Evolutionary conservation across 2,329 filamentous ascomycete species (phyloP).

Genomic region (Apiospora phragmitis): DNA sequence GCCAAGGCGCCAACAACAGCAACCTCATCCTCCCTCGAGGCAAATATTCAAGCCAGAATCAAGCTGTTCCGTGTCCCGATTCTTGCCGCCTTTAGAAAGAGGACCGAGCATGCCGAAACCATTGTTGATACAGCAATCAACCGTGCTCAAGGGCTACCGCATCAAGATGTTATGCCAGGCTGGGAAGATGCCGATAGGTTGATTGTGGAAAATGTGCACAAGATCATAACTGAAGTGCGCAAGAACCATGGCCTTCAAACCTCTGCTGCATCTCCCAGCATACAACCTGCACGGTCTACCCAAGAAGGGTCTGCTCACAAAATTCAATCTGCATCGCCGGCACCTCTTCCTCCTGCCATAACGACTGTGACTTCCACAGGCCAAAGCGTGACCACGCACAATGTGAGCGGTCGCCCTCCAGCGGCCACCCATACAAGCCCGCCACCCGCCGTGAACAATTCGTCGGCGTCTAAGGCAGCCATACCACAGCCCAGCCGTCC

Average conservation of each 20-base stretch:
- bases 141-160: slow-evolving; percentile 31
- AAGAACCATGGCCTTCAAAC: slow-evolving; percentile 23
- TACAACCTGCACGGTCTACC: slow-evolving; percentile 19
- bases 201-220: slow-evolving; percentile 31
- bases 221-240: slow-evolving; percentile 32
- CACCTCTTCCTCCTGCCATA: slow-evolving; percentile 21
- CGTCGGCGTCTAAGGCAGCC: not conserved
- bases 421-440: not conserved
- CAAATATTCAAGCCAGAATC: slow-evolving; percentile 31
- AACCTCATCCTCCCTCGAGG: slow-evolving; percentile 22
- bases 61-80: slow-evolving; percentile 32
- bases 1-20: slow-evolving; percentile 17
- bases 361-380: slow-evolving; percentile 8
- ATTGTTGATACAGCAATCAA: slow-evolving; percentile 35
- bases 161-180: slow-evolving; percentile 25
- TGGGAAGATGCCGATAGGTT: slow-evolving; percentile 33
- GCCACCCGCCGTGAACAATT: not conserved
- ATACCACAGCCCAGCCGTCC: slow-evolving; percentile 10
- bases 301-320: slow-evolving; percentile 15
- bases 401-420: not conserved
- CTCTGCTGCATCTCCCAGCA: slow-evolving; percentile 16
- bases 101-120: slow-evolving; percentile 31
- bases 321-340: slow-evolving; percentile 25
- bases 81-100: slow-evolving; percentile 29
- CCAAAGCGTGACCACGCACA: slow-evolving; percentile 8